A percentile compares a stretch with the other conserved stretches of the same genome.
phyloP scores from a whole-genome alignment of 495 filamentous ascomycete genomes.

The Aspergillus avenaceus region DNA sequence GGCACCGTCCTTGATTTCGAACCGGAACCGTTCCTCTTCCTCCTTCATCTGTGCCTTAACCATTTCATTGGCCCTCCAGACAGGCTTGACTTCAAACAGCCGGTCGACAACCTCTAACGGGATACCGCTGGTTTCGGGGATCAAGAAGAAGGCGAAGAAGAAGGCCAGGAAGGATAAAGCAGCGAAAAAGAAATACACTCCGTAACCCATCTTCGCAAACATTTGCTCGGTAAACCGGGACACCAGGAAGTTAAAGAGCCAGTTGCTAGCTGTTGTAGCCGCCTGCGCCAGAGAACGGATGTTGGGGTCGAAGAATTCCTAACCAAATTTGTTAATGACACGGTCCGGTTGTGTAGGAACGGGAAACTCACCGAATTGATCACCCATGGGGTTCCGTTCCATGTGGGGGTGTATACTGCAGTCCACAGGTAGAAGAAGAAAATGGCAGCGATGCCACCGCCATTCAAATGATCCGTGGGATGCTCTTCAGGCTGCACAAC shows the following conservation, averaged over 20 bases:
- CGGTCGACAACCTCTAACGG: conserved; percentile 48
- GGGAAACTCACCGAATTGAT: conserved; percentile 44
- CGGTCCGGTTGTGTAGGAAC: neutral
- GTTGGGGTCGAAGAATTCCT: conserved; percentile 59
- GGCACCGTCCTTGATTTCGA: conserved; percentile 26
- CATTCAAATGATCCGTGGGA: conserved; percentile 33
- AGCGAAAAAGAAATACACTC: conserved; percentile 76
- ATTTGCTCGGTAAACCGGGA: conserved; percentile 70
- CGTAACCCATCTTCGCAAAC: conserved; percentile 64
- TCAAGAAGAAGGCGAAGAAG: conserved; percentile 61
- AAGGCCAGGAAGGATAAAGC: conserved; percentile 62
- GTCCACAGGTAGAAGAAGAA: conserved; percentile 80
- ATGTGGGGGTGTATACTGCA: conserved; percentile 67
- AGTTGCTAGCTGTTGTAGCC: conserved; percentile 64
- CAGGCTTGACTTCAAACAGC: conserved; percentile 54
- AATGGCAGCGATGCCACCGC: conserved; percentile 61
- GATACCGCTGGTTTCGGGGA: conserved; percentile 62
- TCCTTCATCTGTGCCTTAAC: conserved; percentile 26
- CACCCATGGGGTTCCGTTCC: conserved; percentile 69
- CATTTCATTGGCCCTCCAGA: conserved; percentile 47
- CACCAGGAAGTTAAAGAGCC: conserved; percentile 74
- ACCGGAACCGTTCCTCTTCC: conserved; percentile 34
- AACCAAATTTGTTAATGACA: conserved; percentile 8
- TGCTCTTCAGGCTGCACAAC: conserved; percentile 49
- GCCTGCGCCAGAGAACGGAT: conserved; percentile 65